Evolutionary conservation across 805 yeast species (phyloP).

Genomic region (Candida gorgasii): DNA sequence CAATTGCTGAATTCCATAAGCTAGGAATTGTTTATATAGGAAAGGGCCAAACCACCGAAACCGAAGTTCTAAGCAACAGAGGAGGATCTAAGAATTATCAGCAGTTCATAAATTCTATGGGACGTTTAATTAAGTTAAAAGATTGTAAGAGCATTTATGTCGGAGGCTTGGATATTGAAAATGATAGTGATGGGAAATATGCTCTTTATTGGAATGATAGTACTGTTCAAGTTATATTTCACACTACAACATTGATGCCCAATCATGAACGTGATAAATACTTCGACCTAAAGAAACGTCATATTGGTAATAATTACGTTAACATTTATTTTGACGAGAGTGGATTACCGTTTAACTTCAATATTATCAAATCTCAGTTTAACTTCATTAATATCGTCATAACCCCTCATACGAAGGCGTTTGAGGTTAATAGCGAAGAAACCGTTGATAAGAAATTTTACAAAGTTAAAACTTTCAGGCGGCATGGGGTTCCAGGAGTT

Average conservation of each 20-base stretch:
- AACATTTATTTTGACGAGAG: slow-evolving; percentile 82
- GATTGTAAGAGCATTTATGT: slow-evolving; percentile 55
- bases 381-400: slow-evolving; percentile 80
- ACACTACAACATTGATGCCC: slow-evolving; percentile 84
- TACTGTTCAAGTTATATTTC: slow-evolving; percentile 71
- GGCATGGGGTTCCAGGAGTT: slow-evolving; percentile 72
- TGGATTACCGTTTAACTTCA: slow-evolving; percentile 62
- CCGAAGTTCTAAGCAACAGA: slow-evolving; percentile 61
- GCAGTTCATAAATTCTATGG: slow-evolving; percentile 57
- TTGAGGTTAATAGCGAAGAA: slow-evolving; percentile 9
- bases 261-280: slow-evolving; percentile 40
- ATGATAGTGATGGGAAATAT: slow-evolving; percentile 71
- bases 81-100: slow-evolving; percentile 67
- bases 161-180: slow-evolving; percentile 78
- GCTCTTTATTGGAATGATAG: slow-evolving; percentile 75
- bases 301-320: slow-evolving; percentile 84
- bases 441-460: slow-evolving; percentile 34
- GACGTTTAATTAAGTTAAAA: slow-evolving; percentile 58
- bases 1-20: slow-evolving; percentile 76
- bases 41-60: slow-evolving; percentile 61
- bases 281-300: slow-evolving; percentile 67
- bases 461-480: slow-evolving; percentile 63
- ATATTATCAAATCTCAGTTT: slow-evolving; percentile 73
- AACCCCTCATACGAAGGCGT: slow-evolving; percentile 51
- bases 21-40: slow-evolving; percentile 78